Conservation (phyloP, 75 land plant species). For the Ceratopteris richardii region DNA sequence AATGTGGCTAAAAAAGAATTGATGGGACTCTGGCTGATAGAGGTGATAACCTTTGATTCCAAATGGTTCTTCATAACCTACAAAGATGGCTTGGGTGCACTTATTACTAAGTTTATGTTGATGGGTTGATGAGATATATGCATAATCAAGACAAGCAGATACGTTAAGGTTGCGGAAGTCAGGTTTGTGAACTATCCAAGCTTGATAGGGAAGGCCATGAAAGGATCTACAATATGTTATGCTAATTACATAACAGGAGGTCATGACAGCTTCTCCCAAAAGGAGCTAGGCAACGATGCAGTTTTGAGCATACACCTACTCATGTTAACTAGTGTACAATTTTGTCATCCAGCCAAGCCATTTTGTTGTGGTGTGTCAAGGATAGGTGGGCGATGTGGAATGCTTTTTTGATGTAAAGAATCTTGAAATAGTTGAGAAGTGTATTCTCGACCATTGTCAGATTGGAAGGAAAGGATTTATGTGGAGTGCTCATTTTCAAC, state of each 20-base stretch:
- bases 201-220: conserved; percentile 1
- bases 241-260: conserved; percentile 4
- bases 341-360: neutral
- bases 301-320: conserved; percentile 5
- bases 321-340: conserved; percentile 7
- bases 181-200: conserved; percentile 10
- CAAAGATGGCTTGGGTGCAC: neutral
- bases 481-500: neutral
- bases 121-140: neutral
- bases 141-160: neutral
- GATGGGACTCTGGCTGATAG: neutral
- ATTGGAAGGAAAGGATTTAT: neutral
- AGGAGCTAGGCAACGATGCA: conserved; percentile 1
- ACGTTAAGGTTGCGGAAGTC: neutral
- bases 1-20: neutral
- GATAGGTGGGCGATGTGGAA: neutral
- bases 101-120: neutral
- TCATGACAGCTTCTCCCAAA: conserved; percentile 13
- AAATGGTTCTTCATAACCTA: neutral
- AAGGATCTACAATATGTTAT: neutral
- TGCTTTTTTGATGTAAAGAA: neutral
- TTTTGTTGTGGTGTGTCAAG: conserved; percentile 4
- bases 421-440: neutral
- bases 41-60: too few species aligned
- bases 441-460: too few species aligned